phyloP scores from a whole-genome alignment of 306 rosid species.

The Ormosia semicastrata region DNA sequence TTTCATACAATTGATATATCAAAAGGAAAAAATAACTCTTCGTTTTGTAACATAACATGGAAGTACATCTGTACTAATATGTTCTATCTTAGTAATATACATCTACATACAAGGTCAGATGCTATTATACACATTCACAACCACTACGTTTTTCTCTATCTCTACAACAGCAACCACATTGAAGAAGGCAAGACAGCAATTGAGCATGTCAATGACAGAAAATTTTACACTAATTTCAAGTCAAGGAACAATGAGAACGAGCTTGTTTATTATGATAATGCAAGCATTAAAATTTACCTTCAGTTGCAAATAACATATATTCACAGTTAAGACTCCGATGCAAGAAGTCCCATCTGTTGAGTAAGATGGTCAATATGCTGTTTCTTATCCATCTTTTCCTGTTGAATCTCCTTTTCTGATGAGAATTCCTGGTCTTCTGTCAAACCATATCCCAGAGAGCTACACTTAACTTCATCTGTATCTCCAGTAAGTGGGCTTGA shows the following conservation, averaged over 20 bases:
- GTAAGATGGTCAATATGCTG: conserved; percentile 53
- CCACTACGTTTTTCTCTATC: neutral
- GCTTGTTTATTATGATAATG: conserved; percentile 34
- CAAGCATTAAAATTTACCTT: conserved; percentile 49
- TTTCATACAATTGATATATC: neutral
- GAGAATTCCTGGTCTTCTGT: conserved; percentile 42
- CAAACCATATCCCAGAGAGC: conserved; percentile 43
- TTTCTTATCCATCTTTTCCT: conserved; percentile 49
- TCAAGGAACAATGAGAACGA: conserved; percentile 16
- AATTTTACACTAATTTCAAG: conserved; percentile 19
- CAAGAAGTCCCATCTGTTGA: conserved; percentile 68
- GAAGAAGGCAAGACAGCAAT: conserved; percentile 1
- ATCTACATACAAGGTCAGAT: conserved; percentile 21
- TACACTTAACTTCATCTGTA: conserved; percentile 44
- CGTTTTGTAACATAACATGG: neutral
- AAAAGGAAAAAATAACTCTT: neutral
- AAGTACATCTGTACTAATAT: neutral
- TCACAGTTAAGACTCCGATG: conserved; percentile 43
- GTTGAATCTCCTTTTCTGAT: conserved; percentile 38
- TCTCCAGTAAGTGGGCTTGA: conserved; percentile 46
- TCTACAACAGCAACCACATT: neutral
- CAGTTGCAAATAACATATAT: conserved; percentile 35
- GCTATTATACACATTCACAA: conserved; percentile 1
- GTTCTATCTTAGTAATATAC: neutral
- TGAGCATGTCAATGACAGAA: neutral